These are phyloP conservation scores for Diaporthe citri DNA, from an alignment of 2,329 filamentous ascomycete species.

Conservation along the genomic window DNA sequence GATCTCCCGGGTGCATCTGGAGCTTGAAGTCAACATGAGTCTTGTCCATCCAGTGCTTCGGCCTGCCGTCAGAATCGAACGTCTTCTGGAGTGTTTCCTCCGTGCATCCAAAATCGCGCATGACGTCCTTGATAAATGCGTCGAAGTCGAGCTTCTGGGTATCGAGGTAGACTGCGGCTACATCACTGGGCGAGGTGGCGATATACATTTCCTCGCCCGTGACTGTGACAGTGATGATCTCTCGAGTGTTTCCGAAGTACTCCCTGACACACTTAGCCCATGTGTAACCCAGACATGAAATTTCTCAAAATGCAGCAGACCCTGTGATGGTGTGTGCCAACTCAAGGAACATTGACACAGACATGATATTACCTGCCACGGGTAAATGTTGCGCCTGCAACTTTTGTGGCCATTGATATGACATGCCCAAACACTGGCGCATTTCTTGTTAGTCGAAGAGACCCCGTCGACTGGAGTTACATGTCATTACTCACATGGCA, in stretches of 20 bases:
- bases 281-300: not conserved
- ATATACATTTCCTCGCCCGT: slow-evolving; percentile 25
- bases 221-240: slow-evolving; percentile 21
- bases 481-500: not conserved
- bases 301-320: no score
- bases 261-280: not conserved
- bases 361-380: not conserved
- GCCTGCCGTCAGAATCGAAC: slow-evolving; percentile 3
- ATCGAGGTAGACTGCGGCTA: slow-evolving; percentile 5
- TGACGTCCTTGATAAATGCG: slow-evolving; percentile 2
- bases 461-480: not conserved
- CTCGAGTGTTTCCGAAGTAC: slow-evolving; percentile 30
- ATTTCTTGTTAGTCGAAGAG: not conserved
- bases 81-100: slow-evolving; percentile 8
- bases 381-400: not conserved
- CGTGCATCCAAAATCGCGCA: slow-evolving; percentile 17
- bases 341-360: no score
- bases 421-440: slow-evolving; percentile 8
- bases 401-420: slow-evolving; percentile 15
- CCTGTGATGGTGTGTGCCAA: no score
- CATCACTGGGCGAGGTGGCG: slow-evolving; percentile 15
- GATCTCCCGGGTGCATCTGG: no score
- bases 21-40: no score
- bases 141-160: slow-evolving; percentile 13
- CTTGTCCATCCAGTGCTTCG: no score